Evolutionary conservation across 352 stramenopile genomes (phyloP), one percentile per base, ranked within the genome.

Genomic region (Globisporangium cylindrosporum): DNA sequence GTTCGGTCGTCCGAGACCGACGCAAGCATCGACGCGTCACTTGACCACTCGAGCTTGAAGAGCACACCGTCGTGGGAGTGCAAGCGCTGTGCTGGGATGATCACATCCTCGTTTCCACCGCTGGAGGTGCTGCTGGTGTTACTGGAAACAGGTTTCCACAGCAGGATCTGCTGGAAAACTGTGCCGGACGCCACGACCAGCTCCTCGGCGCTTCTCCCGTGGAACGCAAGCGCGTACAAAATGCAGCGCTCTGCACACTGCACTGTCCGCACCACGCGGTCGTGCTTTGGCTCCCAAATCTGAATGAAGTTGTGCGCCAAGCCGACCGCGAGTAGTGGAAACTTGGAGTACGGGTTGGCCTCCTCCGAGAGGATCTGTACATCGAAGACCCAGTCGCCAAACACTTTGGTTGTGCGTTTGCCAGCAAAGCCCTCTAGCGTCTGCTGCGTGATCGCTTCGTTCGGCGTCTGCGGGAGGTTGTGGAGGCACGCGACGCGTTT

Each of bases 1-100:
- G 89, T 93, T 7, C 89, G 84, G 63, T 96, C 89, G 59, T 96
- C 89, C 32, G 89, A 96, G 8, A 95, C 87, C 10, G 89, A 95
- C n/a, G 80, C 84, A 32, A 96, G 75, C 51, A 79, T 81, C 14
- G 70, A 69, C 12, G 83, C 87, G 58, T 93, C 81, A 5, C 49
- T 73, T 1, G 87, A 94, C 89, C 89, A 96, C 48, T 77, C 65
- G 10, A 96, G 65, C 66, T 94, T 92, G 64, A 96, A 96, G 46
- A 96, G 80, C 29, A 95, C 89, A 20, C 89, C 89, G 72, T 94
- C 83, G 68, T 96, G 88, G 41, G 77, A 80, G 71, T 94, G 86
- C 24, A 96, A 74, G 1, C 82, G 80, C 74, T 96, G 88, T 12
- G 53, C 54, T 6, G 81, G 81, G 18, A 58, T 59, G 32, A 86